Conservation (phyloP, 1,139 yeast species). For the Debaryomyces sp. region DNA sequence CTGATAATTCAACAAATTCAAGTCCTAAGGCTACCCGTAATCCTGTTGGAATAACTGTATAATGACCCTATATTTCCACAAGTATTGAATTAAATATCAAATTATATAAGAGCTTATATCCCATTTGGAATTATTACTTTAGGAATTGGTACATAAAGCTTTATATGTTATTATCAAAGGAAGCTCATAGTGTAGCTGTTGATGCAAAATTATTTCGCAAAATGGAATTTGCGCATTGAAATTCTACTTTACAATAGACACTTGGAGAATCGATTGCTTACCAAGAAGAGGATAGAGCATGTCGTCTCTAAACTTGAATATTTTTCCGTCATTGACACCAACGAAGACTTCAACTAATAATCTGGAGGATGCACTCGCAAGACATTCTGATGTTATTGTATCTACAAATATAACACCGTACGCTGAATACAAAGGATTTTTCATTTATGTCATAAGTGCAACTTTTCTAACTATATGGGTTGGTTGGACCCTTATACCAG, state of each 20-base stretch:
- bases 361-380: conserved; percentile 57
- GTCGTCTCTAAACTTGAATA: conserved; percentile 8
- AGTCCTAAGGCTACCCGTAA: too few species aligned
- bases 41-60: too few species aligned
- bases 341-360: conserved; percentile 1
- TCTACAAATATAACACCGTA: conserved; percentile 66
- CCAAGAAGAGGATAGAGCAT: not conserved
- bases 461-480: conserved; percentile 56
- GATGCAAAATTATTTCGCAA: not conserved
- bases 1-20: too few species aligned
- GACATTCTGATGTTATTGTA: conserved; percentile 76
- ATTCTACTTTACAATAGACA: not conserved
- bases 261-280: not conserved
- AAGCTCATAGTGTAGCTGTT: not conserved
- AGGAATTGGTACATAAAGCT: not conserved
- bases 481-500: conserved; percentile 73
- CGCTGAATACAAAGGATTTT: conserved; percentile 83
- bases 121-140: not conserved
- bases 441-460: conserved; percentile 65
- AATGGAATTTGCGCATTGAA: not conserved
- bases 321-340: conserved; percentile 1
- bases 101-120: too few species aligned
- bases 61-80: too few species aligned
- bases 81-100: too few species aligned
- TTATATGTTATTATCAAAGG: not conserved